Evolutionary conservation across 1,284 basidiomycete genomes (phyloP).

Genomic region (Wolfiporia cocos): DNA sequence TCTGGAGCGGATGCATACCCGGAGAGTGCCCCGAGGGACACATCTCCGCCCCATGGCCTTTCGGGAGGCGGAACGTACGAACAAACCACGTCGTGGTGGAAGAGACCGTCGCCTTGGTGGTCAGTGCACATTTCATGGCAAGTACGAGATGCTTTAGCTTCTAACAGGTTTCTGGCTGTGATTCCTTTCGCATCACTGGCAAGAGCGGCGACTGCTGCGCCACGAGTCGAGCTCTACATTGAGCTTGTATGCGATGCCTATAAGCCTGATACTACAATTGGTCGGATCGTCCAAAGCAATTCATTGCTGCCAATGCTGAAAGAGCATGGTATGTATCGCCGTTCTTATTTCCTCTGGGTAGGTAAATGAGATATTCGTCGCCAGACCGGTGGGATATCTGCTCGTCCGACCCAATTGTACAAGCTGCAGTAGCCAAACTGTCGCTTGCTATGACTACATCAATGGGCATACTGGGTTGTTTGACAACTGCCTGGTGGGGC

Average conservation of each 20-base stretch:
- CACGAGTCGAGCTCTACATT: conserved; percentile 47
- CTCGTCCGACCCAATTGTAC: conserved; percentile 65
- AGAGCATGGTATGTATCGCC: no score
- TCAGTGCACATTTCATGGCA: conserved; percentile 28
- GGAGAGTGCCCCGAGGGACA: conserved; percentile 19
- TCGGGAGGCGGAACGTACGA: no score
- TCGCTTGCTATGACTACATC: conserved; percentile 51
- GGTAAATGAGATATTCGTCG: not conserved
- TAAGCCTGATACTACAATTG: conserved; percentile 18
- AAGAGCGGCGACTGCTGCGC: conserved; percentile 50
- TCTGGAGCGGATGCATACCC: conserved; percentile 24
- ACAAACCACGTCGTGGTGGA: conserved; percentile 53
- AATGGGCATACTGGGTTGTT: conserved; percentile 66
- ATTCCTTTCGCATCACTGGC: conserved; percentile 50
- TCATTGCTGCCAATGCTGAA: conserved; percentile 3
- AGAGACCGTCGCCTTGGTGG: conserved; percentile 63
- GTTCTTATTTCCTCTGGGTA: not conserved
- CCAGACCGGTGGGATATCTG: conserved; percentile 35
- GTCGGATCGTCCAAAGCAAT: conserved; percentile 1
- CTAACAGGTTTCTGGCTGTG: conserved; percentile 47
- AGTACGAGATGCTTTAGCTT: not conserved
- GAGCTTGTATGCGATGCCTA: conserved; percentile 23
- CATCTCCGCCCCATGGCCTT: conserved; percentile 18
- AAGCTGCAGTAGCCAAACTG: conserved; percentile 60
- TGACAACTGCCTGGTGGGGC: conserved; percentile 87